Conservation (phyloP, 192 early-diverging fungal species). For the Backusella circina region DNA sequence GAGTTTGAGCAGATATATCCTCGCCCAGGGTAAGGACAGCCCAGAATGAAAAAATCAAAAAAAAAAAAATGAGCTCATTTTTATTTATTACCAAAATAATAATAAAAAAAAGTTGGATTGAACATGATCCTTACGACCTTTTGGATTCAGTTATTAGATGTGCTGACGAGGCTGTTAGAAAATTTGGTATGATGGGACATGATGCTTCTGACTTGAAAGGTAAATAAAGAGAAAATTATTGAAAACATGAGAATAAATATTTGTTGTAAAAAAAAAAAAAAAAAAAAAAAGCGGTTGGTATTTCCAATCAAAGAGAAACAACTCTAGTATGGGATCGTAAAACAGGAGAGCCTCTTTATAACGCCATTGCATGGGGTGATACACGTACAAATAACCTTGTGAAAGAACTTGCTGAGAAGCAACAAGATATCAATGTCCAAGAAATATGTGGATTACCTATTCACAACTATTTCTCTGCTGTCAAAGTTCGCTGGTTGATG, state of each 20-base stretch:
- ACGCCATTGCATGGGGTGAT: slow-evolving; percentile 94
- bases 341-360: slow-evolving; percentile 79
- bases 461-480: slow-evolving; percentile 91
- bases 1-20: slow-evolving; percentile 82
- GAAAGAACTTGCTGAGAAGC: slow-evolving; percentile 46
- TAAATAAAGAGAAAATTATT: neutral
- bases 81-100: neutral
- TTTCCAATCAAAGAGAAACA: slow-evolving; percentile 97
- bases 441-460: slow-evolving; percentile 84
- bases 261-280: neutral
- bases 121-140: slow-evolving; percentile 84
- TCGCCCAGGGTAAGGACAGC: slow-evolving; percentile 65
- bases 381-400: slow-evolving; percentile 80
- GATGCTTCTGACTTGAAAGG: slow-evolving; percentile 40
- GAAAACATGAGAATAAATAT: neutral
- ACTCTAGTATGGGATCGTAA: slow-evolving; percentile 82
- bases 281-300: slow-evolving; percentile 62
- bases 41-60: neutral
- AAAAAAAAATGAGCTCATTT: neutral
- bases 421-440: slow-evolving; percentile 20
- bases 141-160: slow-evolving; percentile 71
- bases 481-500: slow-evolving; percentile 91
- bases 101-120: slow-evolving; percentile 69
- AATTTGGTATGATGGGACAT: slow-evolving; percentile 64
- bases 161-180: slow-evolving; percentile 61